Evolutionary conservation across 805 yeast genomes (phyloP), one percentile per base, ranked within the genome.

Genomic region (Millerago galiae): DNA sequence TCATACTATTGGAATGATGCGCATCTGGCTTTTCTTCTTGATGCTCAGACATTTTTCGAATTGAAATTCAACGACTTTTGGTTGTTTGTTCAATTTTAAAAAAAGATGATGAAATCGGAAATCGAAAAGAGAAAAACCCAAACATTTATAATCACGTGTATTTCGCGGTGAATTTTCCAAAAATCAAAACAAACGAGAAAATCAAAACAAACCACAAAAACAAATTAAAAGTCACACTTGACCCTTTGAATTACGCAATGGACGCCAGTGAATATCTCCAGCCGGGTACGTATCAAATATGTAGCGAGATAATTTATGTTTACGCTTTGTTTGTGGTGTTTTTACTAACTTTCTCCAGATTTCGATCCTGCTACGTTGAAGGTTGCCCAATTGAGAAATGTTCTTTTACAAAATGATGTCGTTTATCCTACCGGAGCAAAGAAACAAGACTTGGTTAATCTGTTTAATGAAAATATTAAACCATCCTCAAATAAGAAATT

Each of bases 321-420:
- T 9, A 3, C 13, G 11, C 7, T 6, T 9, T 15, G 10, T 31
- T 15, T 15, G 1, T 9, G 7, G 3, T 15, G 9, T 16, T 15
- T 5, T 14, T 31, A 9, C n/a, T 7, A 31, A 17, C 13, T 16
- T 18, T 38, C 35, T 17, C 11, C 58, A 61, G 86, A 72, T n/a
- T 87, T 85, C 60, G 80, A 88, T 56, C 83, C 91, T 7, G 64
- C 71, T 21, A 65, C 71, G 32, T 65, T 83, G 49, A 83, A 79
- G 40, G 80, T 86, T 17, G 77, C 89, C 4, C 77, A 84, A 45
- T 68, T 91, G 55, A 73, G 93, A 53, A 72, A 78, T 17, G 71
- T 87, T 17, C 67, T 91, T 41, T 61, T 69, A 11, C 80, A 75
- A 42, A 74, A 87, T 56, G 70, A 74, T n/a, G 67, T 90, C n/a